Conservation (phyloP, 495 filamentous ascomycete species). For the Xylaria longipes region DNA sequence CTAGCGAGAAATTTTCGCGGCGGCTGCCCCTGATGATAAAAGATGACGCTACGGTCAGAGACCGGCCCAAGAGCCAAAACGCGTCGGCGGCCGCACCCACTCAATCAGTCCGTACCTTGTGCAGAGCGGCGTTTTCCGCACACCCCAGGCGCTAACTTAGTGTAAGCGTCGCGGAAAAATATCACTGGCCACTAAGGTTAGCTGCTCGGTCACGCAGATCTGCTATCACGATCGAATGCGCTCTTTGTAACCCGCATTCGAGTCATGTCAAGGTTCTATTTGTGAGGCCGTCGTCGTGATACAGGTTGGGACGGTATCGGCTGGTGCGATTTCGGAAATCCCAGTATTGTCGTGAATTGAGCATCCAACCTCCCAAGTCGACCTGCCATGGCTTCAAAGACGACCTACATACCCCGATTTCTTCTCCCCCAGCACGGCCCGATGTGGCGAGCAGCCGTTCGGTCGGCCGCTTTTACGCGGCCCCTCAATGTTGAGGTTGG, state of each 20-base stretch:
- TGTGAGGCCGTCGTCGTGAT: conserved; percentile 3
- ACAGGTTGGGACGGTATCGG: not conserved
- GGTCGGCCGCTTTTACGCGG: conserved; percentile 29
- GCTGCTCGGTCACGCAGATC: not conserved
- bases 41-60: conserved; percentile 3
- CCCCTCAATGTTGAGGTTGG: conserved; percentile 36
- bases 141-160: not conserved
- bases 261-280: not conserved
- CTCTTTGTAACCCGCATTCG: not conserved
- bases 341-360: not conserved
- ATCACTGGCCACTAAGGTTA: not conserved
- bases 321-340: not conserved
- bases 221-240: not conserved
- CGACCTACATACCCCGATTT: conserved; percentile 58
- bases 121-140: not conserved
- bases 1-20: conserved; percentile 22
- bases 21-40: not conserved
- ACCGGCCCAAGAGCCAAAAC: not conserved
- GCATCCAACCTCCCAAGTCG: not conserved
- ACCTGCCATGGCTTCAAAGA: conserved; percentile 43
- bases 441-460: conserved; percentile 50
- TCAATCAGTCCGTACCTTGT: not conserved
- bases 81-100: conserved; percentile 3
- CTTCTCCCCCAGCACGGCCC: conserved; percentile 56
- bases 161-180: not conserved